Percentiles rank a stretch among this genome's conserved stretches.
These are phyloP conservation scores for Eutrema yunnanense DNA, from an alignment of 345 rosid species.

Conservation along the genomic window DNA sequence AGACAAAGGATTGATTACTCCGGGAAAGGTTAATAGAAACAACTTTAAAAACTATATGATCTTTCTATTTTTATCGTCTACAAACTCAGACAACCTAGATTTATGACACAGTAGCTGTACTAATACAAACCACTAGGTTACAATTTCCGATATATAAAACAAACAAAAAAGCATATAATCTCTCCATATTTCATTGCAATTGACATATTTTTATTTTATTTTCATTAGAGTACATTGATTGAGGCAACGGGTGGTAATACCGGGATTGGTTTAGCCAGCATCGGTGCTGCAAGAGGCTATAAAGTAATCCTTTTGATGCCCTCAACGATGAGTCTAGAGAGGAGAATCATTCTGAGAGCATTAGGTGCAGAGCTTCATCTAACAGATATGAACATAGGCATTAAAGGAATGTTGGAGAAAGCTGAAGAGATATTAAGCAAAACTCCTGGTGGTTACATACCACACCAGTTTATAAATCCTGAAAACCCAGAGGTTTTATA, in stretches of 20 bases:
- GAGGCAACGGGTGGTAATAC: slow-evolving; percentile 75
- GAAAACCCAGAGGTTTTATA: slow-evolving; percentile 58
- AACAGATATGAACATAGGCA: slow-evolving; percentile 36
- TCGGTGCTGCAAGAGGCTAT: slow-evolving; percentile 69
- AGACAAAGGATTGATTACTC: slow-evolving; percentile 55
- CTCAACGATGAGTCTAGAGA: slow-evolving; percentile 46
- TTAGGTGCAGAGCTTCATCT: slow-evolving; percentile 64
- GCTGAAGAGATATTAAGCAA: slow-evolving; percentile 45
- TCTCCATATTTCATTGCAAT: neutral
- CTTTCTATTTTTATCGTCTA: neutral
- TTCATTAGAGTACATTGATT: slow-evolving; percentile 36
- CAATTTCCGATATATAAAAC: neutral
- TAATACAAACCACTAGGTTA: no score
- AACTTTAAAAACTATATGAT: neutral
- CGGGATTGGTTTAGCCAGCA: slow-evolving; percentile 63
- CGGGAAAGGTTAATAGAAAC: slow-evolving; percentile 44
- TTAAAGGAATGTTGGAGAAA: slow-evolving; percentile 40
- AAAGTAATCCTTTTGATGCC: slow-evolving; percentile 63
- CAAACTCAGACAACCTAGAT: neutral
- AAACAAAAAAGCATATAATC: neutral
- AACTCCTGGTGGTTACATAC: slow-evolving; percentile 52
- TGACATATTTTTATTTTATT: neutral
- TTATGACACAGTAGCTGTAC: no score
- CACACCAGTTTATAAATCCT: slow-evolving; percentile 29
- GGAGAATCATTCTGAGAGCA: slow-evolving; percentile 61